Percentiles rank a stretch among this genome's conserved stretches.
phyloP scores from a whole-genome alignment of 345 rosid genomes.

The Psidium guajava region DNA sequence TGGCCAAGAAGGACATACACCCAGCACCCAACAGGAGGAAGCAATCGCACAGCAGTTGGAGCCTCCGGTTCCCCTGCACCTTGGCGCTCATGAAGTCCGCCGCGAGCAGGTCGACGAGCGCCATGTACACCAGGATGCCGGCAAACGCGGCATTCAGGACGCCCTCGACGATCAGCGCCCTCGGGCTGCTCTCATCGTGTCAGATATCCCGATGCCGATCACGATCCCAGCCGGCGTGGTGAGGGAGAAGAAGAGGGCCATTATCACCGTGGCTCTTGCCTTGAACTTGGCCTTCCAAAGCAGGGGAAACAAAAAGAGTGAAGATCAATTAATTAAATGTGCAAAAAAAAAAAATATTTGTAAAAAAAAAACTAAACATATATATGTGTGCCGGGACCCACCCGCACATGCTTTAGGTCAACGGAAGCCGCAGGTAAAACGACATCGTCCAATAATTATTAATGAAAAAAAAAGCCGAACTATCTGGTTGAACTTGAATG shows the following conservation, averaged over 20 bases:
- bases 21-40: slow-evolving; percentile 4
- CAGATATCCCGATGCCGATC: slow-evolving; percentile 41
- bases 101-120: slow-evolving; percentile 4
- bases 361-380: no score
- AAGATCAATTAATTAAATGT: not conserved
- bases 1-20: slow-evolving; percentile 3
- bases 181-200: slow-evolving; percentile 43
- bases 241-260: slow-evolving; percentile 51
- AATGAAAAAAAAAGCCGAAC: no score
- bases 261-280: slow-evolving; percentile 4
- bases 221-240: slow-evolving; percentile 57
- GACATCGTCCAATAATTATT: no score
- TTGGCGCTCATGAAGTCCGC: slow-evolving; percentile 8
- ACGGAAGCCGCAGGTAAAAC: not conserved
- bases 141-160: slow-evolving; percentile 52
- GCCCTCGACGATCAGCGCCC: slow-evolving; percentile 43
- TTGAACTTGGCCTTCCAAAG: slow-evolving; percentile 2
- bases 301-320: not conserved
- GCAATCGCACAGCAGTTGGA: not conserved
- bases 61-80: slow-evolving; percentile 4
- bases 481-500: no score
- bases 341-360: no score
- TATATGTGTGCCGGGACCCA: not conserved
- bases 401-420: not conserved
- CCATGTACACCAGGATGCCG: slow-evolving; percentile 48